These are phyloP conservation scores for Dothistroma pini DNA, from an alignment of 2,329 filamentous ascomycete genomes.

Conservation along the genomic window DNA sequence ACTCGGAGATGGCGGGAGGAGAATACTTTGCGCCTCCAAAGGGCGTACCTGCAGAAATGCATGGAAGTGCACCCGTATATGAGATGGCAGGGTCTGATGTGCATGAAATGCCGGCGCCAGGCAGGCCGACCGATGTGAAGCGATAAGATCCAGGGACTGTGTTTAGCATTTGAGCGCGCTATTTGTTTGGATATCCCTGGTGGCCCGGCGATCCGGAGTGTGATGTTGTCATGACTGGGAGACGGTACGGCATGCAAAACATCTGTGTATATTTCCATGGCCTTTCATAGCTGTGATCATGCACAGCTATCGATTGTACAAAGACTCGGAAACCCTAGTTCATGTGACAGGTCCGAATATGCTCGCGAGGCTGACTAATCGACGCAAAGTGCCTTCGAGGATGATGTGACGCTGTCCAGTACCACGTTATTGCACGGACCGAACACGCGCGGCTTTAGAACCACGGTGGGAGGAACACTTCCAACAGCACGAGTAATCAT, in stretches of 20 bases:
- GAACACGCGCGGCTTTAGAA: too few relatives aligned
- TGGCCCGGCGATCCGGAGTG: background rate
- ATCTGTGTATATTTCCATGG: background rate
- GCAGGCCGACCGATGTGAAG: constrained; percentile 8
- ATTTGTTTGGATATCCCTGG: background rate
- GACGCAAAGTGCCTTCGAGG: too few relatives aligned
- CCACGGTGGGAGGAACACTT: too few relatives aligned
- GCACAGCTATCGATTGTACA: background rate
- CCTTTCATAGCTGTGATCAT: background rate
- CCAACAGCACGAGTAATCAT: background rate
- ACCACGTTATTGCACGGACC: too few relatives aligned
- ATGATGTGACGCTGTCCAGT: too few relatives aligned
- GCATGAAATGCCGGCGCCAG: constrained; percentile 24
- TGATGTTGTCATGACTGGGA: background rate
- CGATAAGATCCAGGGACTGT: background rate
- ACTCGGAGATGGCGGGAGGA: constrained; percentile 33
- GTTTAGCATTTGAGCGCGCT: background rate
- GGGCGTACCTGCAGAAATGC: constrained; percentile 26
- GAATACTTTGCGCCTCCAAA: constrained; percentile 19
- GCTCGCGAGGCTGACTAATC: too few relatives aligned
- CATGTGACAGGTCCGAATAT: too few relatives aligned
- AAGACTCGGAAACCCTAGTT: background rate
- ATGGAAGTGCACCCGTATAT: constrained; percentile 29
- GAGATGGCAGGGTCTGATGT: constrained; percentile 32
- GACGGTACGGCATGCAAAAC: background rate